Evolutionary conservation across 805 yeast species (phyloP).

Genomic region (Kodamaea kakaduensis): DNA sequence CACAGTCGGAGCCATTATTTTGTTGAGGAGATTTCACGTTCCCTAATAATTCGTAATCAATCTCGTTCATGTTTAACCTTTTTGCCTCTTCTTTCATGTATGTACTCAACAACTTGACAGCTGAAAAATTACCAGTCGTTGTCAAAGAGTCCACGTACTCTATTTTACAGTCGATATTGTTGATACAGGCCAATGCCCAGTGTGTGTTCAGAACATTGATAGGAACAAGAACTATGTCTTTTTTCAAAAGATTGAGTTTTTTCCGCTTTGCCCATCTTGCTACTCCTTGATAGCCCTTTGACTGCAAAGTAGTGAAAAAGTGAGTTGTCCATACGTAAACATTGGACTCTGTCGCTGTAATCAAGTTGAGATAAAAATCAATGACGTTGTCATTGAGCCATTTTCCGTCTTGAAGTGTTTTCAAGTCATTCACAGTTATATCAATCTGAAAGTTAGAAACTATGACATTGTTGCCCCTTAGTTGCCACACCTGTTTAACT

Average conservation of each 20-base stretch:
- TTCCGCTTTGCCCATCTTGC: constrained; percentile 80
- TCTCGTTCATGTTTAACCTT: constrained; percentile 30
- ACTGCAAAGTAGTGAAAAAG: constrained; percentile 69
- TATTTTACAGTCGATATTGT: constrained; percentile 56
- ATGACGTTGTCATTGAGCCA: constrained; percentile 94
- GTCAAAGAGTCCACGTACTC: constrained; percentile 74
- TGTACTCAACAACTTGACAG: constrained; percentile 45
- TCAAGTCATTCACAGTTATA: constrained; percentile 60
- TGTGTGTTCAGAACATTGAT: constrained; percentile 81
- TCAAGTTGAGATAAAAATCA: constrained; percentile 67
- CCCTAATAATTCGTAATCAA: constrained; percentile 24
- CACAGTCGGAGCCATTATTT: constrained; percentile 89
- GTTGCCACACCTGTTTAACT: constrained; percentile 33
- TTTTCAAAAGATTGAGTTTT: constrained; percentile 57
- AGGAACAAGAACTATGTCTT: constrained; percentile 73
- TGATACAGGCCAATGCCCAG: constrained; percentile 86
- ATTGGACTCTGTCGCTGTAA: constrained; percentile 40
- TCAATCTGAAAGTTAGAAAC: constrained; percentile 48
- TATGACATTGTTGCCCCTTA: constrained; percentile 22
- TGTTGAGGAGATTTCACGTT: constrained; percentile 66
- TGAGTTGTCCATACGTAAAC: constrained; percentile 82
- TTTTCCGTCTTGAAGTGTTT: constrained; percentile 60
- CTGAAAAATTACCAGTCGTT: constrained; percentile 40
- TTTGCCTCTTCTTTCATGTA: constrained; percentile 70
- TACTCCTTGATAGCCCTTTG: constrained; percentile 77